These are phyloP conservation scores for Fistulinella prunicolor DNA, from an alignment of 768 basidiomycete species.

Conservation along the genomic window DNA sequence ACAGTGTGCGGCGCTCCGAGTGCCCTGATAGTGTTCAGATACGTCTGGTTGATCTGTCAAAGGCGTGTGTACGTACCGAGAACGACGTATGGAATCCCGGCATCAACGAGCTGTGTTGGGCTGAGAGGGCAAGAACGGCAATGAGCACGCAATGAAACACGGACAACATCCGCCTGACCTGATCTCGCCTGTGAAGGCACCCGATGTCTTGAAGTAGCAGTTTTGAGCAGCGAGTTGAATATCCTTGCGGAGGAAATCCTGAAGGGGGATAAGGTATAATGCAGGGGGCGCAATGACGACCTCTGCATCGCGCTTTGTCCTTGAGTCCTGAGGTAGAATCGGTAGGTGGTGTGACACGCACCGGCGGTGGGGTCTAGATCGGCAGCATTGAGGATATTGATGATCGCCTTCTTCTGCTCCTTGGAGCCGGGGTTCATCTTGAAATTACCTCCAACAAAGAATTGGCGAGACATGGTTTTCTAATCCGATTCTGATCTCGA, in stretches of 20 bases:
- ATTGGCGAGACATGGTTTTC: constrained; percentile 70
- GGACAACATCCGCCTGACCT: constrained; percentile 48
- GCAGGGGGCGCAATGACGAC: constrained; percentile 91
- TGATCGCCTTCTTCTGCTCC: constrained; percentile 61
- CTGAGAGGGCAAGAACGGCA: constrained; percentile 35
- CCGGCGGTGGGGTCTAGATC: constrained; percentile 75
- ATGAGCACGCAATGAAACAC: not conserved
- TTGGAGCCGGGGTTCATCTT: constrained; percentile 88
- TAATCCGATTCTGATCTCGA: not conserved
- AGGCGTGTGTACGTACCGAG: constrained; percentile 54
- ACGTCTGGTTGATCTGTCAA: not conserved
- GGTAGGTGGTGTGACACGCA: constrained; percentile 30
- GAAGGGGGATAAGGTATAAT: constrained; percentile 78
- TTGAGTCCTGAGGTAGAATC: constrained; percentile 6
- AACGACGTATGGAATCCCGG: constrained; percentile 87
- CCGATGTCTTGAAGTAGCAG: constrained; percentile 75
- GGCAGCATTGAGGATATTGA: constrained; percentile 73
- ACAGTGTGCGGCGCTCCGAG: constrained; percentile 92
- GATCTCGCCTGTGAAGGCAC: constrained; percentile 97
- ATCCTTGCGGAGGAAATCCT: constrained; percentile 57
- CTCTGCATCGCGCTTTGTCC: constrained; percentile 50
- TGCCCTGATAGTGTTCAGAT: constrained; percentile 54
- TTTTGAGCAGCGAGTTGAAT: constrained; percentile 90
- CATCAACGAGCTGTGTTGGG: constrained; percentile 80
- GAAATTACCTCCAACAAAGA: constrained; percentile 98